phyloP scores from a whole-genome alignment of 202 grass and related monocot species.

The Hordeum pubiflorum region DNA sequence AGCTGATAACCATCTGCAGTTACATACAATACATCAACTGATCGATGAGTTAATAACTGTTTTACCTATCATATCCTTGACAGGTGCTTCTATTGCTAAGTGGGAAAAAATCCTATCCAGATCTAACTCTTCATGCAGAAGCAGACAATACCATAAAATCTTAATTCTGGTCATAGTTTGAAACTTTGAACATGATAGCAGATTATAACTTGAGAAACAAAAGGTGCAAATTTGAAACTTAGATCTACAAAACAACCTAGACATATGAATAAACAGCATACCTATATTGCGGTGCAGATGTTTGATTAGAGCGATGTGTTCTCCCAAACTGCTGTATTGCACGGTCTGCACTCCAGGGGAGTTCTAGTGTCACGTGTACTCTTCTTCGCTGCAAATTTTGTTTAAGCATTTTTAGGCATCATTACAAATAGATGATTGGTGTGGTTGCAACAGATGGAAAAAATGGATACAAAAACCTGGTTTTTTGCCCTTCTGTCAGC shows the following conservation, averaged over 20 bases:
- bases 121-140: slow-evolving; percentile 21
- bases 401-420: neutral
- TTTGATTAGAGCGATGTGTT: slow-evolving; percentile 99
- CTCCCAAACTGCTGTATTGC: slow-evolving; percentile 98
- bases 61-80: slow-evolving; percentile 6
- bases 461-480: slow-evolving; percentile 52
- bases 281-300: slow-evolving; percentile 96
- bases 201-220: neutral
- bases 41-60: neutral
- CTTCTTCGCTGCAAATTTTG: slow-evolving; percentile 67
- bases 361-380: slow-evolving; percentile 97
- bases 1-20: neutral
- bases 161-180: slow-evolving; percentile 4
- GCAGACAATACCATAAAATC: slow-evolving; percentile 19
- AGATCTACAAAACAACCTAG: neutral
- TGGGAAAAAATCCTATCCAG: neutral
- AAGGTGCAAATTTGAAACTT: neutral
- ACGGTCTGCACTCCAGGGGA: slow-evolving; percentile 98
- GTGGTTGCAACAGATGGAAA: neutral
- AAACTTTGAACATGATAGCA: neutral
- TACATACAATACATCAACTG: slow-evolving; percentile 11
- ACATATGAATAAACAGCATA: slow-evolving; percentile 27
- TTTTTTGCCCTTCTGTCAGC: slow-evolving; percentile 89
- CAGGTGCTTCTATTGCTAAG: neutral
- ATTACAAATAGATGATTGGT: neutral